Base-by-base conservation (phyloP, 805 yeast species). In the Wickerhamiella qilinensis region DNA sequence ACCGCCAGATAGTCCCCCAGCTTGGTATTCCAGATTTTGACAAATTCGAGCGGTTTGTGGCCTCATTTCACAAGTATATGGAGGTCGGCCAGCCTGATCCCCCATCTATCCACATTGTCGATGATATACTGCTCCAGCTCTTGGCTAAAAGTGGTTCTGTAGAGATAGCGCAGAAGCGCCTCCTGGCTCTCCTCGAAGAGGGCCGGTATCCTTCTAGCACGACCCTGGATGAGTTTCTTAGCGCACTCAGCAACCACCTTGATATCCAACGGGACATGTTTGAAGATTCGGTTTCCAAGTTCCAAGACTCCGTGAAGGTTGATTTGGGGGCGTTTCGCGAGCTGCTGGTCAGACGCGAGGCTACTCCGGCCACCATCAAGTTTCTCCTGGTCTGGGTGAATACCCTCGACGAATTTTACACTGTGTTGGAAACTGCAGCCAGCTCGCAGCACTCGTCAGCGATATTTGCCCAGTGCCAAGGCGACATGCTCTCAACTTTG, bases 401-500 rank as follows among this genome's bases (percentile, higher is more conserved):
- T n/a, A 33, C 43, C 8, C 29, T 32, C 17, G 49, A 40, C 9
- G 59, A 56, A 20, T 45, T 55, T 5, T 46, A 48, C 44, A 40
- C 45, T n/a, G 41, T 55, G 24, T 39, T 54, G 11, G 46, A 42
- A 7, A 20, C 40, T 2, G 49, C 50, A 7, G 43, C 44, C 19
- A 30, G 40, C 12, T 41, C 54, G 3, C 27, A 38, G 16, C 33
- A 42, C 28, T 29, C 44, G 9, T 34, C 33, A n/a, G 46, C 41
- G 11, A 48, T 56, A 12, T 44, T 46, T 20, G 34, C 40, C 8
- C 33, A 34, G n/a, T 53, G 57, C 41, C 59, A 55, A 33, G 39
- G 38, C 6, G 44, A 40, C 3, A 4, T 41, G 36, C 32, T 41
- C 16, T 15, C 31, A 2, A 19, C 33, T 12, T 12, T 38, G 6